Evolutionary conservation across 257 asterid genomes (phyloP), one percentile per base, ranked within the genome.

Genomic region (Solanum verrucosum): DNA sequence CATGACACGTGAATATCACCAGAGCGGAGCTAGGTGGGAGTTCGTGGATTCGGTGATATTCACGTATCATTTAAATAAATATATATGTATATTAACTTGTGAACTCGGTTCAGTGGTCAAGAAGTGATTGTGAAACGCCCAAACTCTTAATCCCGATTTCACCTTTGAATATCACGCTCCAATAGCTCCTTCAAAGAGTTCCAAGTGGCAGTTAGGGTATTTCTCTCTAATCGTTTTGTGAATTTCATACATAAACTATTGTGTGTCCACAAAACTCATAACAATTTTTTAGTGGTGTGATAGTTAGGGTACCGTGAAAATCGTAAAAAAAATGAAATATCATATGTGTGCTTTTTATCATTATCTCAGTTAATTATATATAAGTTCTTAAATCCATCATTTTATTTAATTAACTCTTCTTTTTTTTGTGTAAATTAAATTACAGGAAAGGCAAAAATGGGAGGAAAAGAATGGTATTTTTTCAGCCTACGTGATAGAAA

Each of bases 391-490:
- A 84, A 77, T 12, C 0, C 7, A 15, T 13, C 5, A 9, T 52
- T 8, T 68, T 10, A 63, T n/a, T 63, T n/a, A n/a, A 63, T 9
- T 29, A 25, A 79, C 65, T 44, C 20, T 20, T 7, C 15, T 23
- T 71, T 14, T 25, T 70, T 59, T 23, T 81, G 85, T 27, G 9
- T 2, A 2, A 44, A 78, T 78, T 59, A 59, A 20, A 40, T 81
- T 29, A 46, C 70, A 96, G 99, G 94, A 46, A 96, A 95, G 90
- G 98, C 99, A 20, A 96, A 95, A 88, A 95, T 95, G 98, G 98
- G 97, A 88, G 99, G 93, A 88, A 96, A 95, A 16, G 99, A 96
- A 90, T 96, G 98, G 98, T 96, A 95, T 84, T 96, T 96, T 92
- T 96, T 95, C 95, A 95, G 98, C 91, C 96, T 95, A 3, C 88